phyloP scores from a whole-genome alignment of 805 yeast genomes.

The Candida vaughaniae region DNA sequence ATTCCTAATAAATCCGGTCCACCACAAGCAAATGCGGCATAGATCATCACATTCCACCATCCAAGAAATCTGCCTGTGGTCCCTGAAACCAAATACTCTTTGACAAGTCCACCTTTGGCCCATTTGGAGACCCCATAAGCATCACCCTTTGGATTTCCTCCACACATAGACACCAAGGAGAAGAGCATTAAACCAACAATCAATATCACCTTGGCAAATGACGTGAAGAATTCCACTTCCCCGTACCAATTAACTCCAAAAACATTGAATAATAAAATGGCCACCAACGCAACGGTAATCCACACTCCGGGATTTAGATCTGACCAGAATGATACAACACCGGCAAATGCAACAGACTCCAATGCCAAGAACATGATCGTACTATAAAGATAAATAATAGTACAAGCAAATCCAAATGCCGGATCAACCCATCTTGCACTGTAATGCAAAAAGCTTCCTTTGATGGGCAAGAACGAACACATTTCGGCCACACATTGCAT shows the following conservation, averaged over 20 bases:
- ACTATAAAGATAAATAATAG: constrained; percentile 32
- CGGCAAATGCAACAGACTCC: constrained; percentile 31
- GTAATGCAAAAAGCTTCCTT: constrained; percentile 34
- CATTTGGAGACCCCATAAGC: constrained; percentile 37
- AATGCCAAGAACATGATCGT: constrained; percentile 33
- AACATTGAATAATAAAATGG: constrained; percentile 26
- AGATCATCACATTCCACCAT: constrained; percentile 30
- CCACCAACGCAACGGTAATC: constrained; percentile 27
- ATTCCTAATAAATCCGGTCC: constrained; percentile 35
- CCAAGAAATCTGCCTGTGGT: constrained; percentile 35
- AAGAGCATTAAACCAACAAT: constrained; percentile 35
- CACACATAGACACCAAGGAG: constrained; percentile 35
- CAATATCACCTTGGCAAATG: constrained; percentile 32
- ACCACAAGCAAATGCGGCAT: constrained; percentile 37
- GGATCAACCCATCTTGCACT: constrained; percentile 37
- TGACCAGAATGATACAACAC: constrained; percentile 30
- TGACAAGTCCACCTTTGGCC: constrained; percentile 33
- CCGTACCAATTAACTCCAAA: constrained; percentile 37
- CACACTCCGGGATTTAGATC: constrained; percentile 30
- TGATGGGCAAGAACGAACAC: constrained; percentile 36
- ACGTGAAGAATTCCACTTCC: constrained; percentile 43
- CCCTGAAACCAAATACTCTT: constrained; percentile 25
- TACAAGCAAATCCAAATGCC: constrained; percentile 34
- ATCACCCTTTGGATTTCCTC: constrained; percentile 34
- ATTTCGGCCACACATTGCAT: constrained; percentile 39